phyloP scores from a whole-genome alignment of 2,329 filamentous ascomycete genomes.

The Microcyclospora pomicola region DNA sequence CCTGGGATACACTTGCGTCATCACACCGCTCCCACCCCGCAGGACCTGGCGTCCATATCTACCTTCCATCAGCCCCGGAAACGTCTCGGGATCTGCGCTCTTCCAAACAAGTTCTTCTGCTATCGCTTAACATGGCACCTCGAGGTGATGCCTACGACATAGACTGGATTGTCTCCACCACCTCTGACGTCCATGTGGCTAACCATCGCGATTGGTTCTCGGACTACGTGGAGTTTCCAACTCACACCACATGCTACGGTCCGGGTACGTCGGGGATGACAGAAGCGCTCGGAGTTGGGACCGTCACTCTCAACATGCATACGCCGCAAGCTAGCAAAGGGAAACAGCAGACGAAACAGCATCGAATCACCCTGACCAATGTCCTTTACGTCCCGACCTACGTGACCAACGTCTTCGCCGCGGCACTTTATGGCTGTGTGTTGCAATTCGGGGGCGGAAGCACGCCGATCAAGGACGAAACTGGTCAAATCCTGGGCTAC shows the following conservation, averaged over 20 bases:
- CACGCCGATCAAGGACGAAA: not conserved
- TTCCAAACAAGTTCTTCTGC: too few species aligned
- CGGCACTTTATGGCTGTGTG: slow-evolving; percentile 2
- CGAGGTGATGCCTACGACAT: slow-evolving; percentile 6
- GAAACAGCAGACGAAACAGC: slow-evolving; percentile 2
- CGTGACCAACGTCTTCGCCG: slow-evolving; percentile 6
- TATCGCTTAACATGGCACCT: slow-evolving; percentile 17
- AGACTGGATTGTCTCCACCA: slow-evolving; percentile 11
- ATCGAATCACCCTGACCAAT: slow-evolving; percentile 3
- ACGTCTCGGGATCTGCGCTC: too few species aligned
- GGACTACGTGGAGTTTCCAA: not conserved
- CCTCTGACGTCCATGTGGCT: slow-evolving; percentile 10
- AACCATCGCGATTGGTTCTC: slow-evolving; percentile 12
- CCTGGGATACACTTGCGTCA: too few species aligned
- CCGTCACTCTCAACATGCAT: slow-evolving; percentile 3
- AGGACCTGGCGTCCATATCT: too few species aligned
- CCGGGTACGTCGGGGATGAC: not conserved
- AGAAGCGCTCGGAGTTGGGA: slow-evolving; percentile 1
- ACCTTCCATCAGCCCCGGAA: too few species aligned
- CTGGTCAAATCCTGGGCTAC: slow-evolving; percentile 5
- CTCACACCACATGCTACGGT: slow-evolving; percentile 1
- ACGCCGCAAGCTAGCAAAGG: not conserved
- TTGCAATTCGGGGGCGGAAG: not conserved
- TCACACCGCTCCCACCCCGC: too few species aligned
- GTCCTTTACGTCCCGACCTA: slow-evolving; percentile 7